Conservation (phyloP, 495 filamentous ascomycete species). For the Aspergillus nanangensis region DNA sequence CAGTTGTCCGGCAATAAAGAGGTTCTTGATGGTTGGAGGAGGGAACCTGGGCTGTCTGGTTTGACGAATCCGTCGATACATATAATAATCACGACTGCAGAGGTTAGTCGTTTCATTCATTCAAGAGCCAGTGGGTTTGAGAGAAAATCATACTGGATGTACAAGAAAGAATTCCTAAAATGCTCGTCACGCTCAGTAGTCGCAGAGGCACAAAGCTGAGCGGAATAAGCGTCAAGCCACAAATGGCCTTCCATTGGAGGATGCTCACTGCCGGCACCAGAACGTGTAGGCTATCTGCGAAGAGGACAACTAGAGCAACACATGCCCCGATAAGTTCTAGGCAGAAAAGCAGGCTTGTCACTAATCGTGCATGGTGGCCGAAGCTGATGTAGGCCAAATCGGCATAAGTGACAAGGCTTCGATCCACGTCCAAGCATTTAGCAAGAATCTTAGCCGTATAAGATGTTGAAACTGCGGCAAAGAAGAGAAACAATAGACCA, state of each 20-base stretch:
- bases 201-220: conserved; percentile 82
- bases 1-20: conserved; percentile 75
- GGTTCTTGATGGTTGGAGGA: conserved; percentile 76
- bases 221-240: conserved; percentile 74
- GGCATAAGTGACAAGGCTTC: conserved; percentile 78
- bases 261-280: conserved; percentile 71
- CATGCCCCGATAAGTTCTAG: conserved; percentile 84
- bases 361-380: conserved; percentile 73
- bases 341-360: conserved; percentile 80
- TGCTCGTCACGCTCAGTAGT: conserved; percentile 82
- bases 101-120: conserved; percentile 8
- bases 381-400: conserved; percentile 92
- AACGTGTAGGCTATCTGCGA: conserved; percentile 81
- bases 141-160: conserved; percentile 64
- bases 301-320: conserved; percentile 88
- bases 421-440: conserved; percentile 85
- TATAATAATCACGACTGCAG: conserved; percentile 69
- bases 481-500: conserved; percentile 69
- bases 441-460: conserved; percentile 87
- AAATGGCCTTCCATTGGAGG: conserved; percentile 81
- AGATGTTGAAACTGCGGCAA: conserved; percentile 68
- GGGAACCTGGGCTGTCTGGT: conserved; percentile 71
- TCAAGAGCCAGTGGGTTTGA: neutral
- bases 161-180: conserved; percentile 84
- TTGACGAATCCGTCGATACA: conserved; percentile 85